Evolutionary conservation across 441 rosid species (phyloP).

Genomic region (Erysimum cheiri): DNA sequence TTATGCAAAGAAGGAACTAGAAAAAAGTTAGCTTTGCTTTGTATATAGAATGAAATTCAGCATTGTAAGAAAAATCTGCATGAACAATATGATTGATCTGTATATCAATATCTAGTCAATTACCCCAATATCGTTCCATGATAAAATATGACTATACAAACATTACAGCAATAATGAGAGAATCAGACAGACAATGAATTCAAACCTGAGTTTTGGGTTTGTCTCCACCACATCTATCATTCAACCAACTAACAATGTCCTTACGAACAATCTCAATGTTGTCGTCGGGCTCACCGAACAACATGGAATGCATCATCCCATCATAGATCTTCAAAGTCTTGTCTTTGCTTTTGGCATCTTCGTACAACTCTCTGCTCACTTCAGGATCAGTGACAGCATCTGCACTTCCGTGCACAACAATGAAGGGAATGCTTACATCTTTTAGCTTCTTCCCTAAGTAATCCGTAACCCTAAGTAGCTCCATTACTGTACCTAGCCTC

Average conservation of each 20-base stretch:
- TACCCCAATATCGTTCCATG: constrained; percentile 1
- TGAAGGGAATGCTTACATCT: constrained; percentile 69
- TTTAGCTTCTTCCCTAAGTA: constrained; percentile 53
- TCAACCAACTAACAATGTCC: constrained; percentile 71
- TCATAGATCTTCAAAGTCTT: constrained; percentile 73
- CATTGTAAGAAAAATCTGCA: neutral
- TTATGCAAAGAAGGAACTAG: constrained; percentile 14
- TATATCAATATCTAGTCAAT: constrained; percentile 9
- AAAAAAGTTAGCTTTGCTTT: constrained; percentile 1
- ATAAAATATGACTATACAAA: constrained; percentile 29
- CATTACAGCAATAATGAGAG: constrained; percentile 25
- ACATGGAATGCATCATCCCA: constrained; percentile 87
- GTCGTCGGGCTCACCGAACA: constrained; percentile 79
- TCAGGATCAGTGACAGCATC: constrained; percentile 90
- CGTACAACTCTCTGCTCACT: constrained; percentile 69
- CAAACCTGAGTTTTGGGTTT: constrained; percentile 18
- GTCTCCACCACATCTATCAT: constrained; percentile 54
- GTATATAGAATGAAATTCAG: constrained; percentile 6
- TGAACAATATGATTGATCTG: constrained; percentile 15
- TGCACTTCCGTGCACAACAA: constrained; percentile 78
- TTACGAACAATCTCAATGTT: constrained; percentile 58
- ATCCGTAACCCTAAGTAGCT: constrained; percentile 76
- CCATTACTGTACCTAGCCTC: constrained; percentile 79
- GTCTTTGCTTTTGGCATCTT: constrained; percentile 63
- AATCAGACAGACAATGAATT: constrained; percentile 2